A percentile compares a stretch with the other conserved stretches of the same genome.
Conservation (phyloP, 495 filamentous ascomycete genomes). For the Collariella sp. region DNA sequence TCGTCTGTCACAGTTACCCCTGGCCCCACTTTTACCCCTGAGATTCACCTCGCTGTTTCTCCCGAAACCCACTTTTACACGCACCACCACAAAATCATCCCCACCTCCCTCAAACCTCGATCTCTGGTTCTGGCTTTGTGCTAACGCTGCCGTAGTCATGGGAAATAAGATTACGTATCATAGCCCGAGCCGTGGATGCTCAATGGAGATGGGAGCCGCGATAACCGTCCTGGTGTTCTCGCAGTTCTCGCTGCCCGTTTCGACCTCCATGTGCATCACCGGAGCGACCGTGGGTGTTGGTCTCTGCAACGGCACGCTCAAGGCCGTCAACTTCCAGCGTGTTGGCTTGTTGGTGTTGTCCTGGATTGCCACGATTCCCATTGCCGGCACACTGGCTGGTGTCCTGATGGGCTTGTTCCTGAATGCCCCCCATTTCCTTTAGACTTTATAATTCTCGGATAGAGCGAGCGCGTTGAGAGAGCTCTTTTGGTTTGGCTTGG, state of each 20-base stretch:
- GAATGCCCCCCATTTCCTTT: conserved; percentile 44
- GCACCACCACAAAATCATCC: neutral
- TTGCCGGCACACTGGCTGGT: conserved; percentile 48
- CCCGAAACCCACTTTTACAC: too few relatives aligned
- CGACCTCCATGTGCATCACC: conserved; percentile 55
- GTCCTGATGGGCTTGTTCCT: conserved; percentile 50
- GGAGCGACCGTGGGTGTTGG: conserved; percentile 57
- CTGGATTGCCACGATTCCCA: conserved; percentile 53
- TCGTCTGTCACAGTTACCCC: too few relatives aligned
- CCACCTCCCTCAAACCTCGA: too few relatives aligned
- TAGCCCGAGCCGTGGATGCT: conserved; percentile 54
- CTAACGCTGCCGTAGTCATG: conserved; percentile 25
- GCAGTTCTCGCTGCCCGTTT: conserved; percentile 43
- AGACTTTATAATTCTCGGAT: too few relatives aligned
- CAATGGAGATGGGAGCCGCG: conserved; percentile 61
- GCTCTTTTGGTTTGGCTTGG: too few relatives aligned
- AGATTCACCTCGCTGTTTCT: too few relatives aligned
- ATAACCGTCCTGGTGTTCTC: conserved; percentile 50
- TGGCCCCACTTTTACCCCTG: too few relatives aligned
- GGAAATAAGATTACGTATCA: conserved; percentile 63
- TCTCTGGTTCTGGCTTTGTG: too few relatives aligned
- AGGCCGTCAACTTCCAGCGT: conserved; percentile 53
- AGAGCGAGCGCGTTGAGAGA: too few relatives aligned
- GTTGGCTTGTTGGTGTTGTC: conserved; percentile 47
- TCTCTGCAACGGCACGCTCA: conserved; percentile 50